Percentiles rank a stretch among this genome's conserved stretches.
These are phyloP conservation scores for Allodekkera sacchari DNA, from an alignment of 805 yeast species.

Conservation along the genomic window DNA sequence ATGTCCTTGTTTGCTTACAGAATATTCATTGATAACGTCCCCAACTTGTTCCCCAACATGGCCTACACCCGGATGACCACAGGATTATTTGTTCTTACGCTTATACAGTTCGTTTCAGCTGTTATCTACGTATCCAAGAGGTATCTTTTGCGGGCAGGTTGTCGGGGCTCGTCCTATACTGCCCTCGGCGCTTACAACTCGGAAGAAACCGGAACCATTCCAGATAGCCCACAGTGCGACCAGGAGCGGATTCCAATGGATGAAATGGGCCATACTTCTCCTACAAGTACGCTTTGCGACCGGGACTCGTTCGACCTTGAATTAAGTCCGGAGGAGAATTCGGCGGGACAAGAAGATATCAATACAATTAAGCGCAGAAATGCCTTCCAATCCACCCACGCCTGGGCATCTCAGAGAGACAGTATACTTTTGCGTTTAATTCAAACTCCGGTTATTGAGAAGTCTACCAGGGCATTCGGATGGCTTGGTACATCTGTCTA, in stretches of 20 bases:
- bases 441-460: constrained; percentile 15
- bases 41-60: constrained; percentile 67
- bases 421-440: constrained; percentile 27
- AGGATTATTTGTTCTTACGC: constrained; percentile 44
- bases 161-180: no score
- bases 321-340: no score
- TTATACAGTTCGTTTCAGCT: constrained; percentile 49
- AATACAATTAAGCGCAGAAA: no score
- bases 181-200: no score
- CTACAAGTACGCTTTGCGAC: constrained; percentile 30
- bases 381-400: no score
- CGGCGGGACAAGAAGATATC: no score
- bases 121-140: constrained; percentile 37
- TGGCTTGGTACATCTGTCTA: constrained; percentile 32
- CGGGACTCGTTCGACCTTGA: constrained; percentile 21
- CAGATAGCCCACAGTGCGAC: no score
- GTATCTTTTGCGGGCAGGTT: constrained; percentile 25
- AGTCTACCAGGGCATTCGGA: constrained; percentile 17
- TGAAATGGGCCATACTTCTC: no score
- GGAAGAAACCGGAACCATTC: no score
- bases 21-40: constrained; percentile 50
- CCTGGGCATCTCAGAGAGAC: no score
- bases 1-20: constrained; percentile 48
- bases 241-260: no score
- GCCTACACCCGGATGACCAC: constrained; percentile 62